Conservation (phyloP, 169 alveolate species). For the Plasmodium coatneyi region DNA sequence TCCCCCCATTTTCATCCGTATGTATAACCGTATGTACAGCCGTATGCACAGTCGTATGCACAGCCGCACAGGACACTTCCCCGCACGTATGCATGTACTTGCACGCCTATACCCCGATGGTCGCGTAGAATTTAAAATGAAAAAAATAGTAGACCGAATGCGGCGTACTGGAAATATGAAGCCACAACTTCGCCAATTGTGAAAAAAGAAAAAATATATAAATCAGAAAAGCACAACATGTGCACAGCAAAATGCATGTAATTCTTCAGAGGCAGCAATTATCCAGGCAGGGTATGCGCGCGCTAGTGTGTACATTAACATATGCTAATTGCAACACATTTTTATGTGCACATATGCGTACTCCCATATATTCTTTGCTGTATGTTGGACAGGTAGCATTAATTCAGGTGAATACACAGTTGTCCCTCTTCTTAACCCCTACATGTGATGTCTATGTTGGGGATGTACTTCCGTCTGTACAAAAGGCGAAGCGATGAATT, state of each 20-base stretch:
- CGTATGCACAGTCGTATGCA: conserved; percentile 6
- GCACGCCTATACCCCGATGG: background rate
- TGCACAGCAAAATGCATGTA: background rate
- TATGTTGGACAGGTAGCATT: background rate
- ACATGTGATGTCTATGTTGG: background rate
- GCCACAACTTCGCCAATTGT: background rate
- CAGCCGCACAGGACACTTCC: background rate
- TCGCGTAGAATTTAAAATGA: background rate
- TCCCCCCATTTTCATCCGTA: background rate
- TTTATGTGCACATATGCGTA: background rate
- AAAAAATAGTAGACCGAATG: background rate
- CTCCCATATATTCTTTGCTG: background rate
- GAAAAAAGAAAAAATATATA: background rate
- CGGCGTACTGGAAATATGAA: background rate
- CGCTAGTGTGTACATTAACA: background rate
- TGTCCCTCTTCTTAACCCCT: background rate
- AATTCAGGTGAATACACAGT: background rate
- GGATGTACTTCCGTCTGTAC: background rate
- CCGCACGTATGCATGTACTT: background rate
- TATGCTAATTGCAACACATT: background rate
- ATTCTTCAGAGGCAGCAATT: background rate
- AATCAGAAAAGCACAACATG: background rate
- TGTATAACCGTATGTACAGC: background rate
- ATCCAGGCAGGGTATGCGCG: background rate
- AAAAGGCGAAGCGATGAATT: background rate